A percentile compares a stretch with the other conserved stretches of the same genome.
phyloP scores from a whole-genome alignment of 352 stramenopile species.

The Globisporangium parvum region DNA sequence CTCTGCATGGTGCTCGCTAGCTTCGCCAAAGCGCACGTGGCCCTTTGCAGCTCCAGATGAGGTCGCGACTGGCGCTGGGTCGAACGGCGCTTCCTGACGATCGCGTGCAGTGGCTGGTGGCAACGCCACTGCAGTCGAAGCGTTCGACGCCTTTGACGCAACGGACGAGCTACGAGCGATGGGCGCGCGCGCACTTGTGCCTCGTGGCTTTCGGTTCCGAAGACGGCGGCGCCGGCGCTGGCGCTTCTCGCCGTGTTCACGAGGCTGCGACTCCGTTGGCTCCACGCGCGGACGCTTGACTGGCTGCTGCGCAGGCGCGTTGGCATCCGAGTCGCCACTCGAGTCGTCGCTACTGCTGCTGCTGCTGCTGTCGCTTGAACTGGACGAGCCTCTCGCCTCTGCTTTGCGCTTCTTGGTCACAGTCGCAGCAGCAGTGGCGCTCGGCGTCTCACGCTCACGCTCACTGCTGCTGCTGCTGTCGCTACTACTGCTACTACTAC shows the following conservation, averaged over 20 bases:
- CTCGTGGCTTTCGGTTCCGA: slow-evolving; percentile 5
- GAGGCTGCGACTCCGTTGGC: background rate
- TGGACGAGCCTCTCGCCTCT: slow-evolving; percentile 11
- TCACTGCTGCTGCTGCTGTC: slow-evolving; percentile 14
- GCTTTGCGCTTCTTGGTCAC: background rate
- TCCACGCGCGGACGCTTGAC: background rate
- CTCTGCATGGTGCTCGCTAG: slow-evolving; percentile 13
- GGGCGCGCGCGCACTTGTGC: background rate
- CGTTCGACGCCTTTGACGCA: background rate
- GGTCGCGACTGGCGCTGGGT: background rate
- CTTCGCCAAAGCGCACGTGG: slow-evolving; percentile 39
- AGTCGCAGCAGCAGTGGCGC: background rate
- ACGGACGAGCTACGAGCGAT: no score
- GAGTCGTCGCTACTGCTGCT: no score
- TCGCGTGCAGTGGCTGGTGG: background rate
- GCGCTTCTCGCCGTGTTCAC: background rate
- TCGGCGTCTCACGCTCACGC: background rate
- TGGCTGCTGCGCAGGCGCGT: background rate
- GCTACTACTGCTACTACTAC: background rate
- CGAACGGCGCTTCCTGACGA: background rate
- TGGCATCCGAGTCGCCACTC: slow-evolving; percentile 12
- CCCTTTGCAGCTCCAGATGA: slow-evolving; percentile 17
- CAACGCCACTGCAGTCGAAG: background rate
- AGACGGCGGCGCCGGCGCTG: slow-evolving; percentile 14
- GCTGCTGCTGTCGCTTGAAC: slow-evolving; percentile 14